A percentile compares a stretch with the other conserved stretches of the same genome.
Conservation (phyloP, 495 filamentous ascomycete species). For the Podospora appendiculata region DNA sequence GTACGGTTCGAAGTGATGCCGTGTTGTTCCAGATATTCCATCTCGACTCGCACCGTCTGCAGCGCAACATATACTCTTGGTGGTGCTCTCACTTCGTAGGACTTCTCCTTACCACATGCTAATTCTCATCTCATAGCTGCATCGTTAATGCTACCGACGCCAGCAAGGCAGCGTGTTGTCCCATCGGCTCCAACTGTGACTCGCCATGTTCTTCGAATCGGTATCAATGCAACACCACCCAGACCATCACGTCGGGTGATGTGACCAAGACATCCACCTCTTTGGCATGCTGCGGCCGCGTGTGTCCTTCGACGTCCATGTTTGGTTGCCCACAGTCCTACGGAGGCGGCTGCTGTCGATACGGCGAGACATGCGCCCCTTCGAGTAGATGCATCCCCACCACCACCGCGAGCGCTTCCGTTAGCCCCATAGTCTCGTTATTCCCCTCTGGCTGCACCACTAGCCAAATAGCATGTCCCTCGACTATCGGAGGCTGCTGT, state of each 20-base stretch:
- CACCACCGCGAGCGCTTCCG: slow-evolving; percentile 10
- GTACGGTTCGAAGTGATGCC: no score
- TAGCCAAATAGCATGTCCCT: slow-evolving; percentile 63
- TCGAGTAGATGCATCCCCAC: slow-evolving; percentile 18
- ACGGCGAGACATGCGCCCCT: slow-evolving; percentile 26
- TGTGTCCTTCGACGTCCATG: slow-evolving; percentile 24
- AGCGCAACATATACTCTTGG: neutral
- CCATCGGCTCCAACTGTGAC: slow-evolving; percentile 25
- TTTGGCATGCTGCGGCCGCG: slow-evolving; percentile 30
- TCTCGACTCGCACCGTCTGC: neutral
- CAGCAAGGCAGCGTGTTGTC: slow-evolving; percentile 26
- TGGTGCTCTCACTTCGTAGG: neutral
- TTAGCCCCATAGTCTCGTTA: slow-evolving; percentile 10
- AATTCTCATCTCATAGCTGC: slow-evolving; percentile 15
- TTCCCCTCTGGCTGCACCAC: slow-evolving; percentile 53
- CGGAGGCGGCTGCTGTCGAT: slow-evolving; percentile 38
- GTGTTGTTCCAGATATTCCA: no score
- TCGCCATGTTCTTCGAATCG: slow-evolving; percentile 18
- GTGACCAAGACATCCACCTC: slow-evolving; percentile 10
- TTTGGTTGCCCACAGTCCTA: slow-evolving; percentile 32
- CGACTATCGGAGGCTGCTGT: slow-evolving; percentile 64
- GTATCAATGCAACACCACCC: slow-evolving; percentile 14
- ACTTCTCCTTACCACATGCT: neutral
- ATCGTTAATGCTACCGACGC: slow-evolving; percentile 14
- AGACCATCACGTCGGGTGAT: slow-evolving; percentile 10